Conservation (phyloP, 305 asterid genomes). For the Fraxinus platypoda region DNA sequence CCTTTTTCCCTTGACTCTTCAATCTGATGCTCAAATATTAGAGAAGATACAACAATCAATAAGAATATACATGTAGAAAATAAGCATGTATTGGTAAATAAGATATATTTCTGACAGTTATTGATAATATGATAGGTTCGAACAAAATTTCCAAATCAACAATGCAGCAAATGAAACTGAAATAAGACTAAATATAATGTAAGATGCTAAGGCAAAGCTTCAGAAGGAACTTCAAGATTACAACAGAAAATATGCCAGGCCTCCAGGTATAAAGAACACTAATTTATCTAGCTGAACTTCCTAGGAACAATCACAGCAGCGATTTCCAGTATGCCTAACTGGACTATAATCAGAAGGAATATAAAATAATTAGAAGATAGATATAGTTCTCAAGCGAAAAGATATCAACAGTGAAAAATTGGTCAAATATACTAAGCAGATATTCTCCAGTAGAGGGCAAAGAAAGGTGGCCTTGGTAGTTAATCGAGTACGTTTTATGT, state of each 20-base stretch:
- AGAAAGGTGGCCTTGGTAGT: not conserved
- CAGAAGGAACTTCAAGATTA: conserved; percentile 3
- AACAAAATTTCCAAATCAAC: conserved; percentile 13
- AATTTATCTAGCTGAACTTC: not conserved
- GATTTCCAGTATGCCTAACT: not conserved
- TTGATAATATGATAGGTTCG: not conserved
- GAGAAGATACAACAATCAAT: conserved; percentile 22
- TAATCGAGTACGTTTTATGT: not conserved
- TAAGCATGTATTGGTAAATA: conserved; percentile 8
- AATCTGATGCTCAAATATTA: conserved; percentile 46
- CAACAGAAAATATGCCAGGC: not conserved
- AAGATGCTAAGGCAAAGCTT: conserved; percentile 6
- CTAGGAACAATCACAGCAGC: not conserved
- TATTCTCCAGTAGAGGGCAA: not conserved
- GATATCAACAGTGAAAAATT: conserved; percentile 1
- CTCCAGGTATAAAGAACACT: not conserved
- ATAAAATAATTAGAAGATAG: not conserved
- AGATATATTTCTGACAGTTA: not conserved
- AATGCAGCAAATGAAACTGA: conserved; percentile 4
- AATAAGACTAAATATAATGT: not conserved
- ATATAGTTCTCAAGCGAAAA: conserved; percentile 13
- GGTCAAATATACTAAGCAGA: not conserved
- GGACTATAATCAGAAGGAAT: not conserved
- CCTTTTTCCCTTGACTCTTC: conserved; percentile 76
- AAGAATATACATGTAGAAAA: not conserved